Evolutionary conservation across 2,329 filamentous ascomycete genomes (phyloP), one percentile per base, ranked within the genome.

Genomic region (Colletotrichum costaricense): DNA sequence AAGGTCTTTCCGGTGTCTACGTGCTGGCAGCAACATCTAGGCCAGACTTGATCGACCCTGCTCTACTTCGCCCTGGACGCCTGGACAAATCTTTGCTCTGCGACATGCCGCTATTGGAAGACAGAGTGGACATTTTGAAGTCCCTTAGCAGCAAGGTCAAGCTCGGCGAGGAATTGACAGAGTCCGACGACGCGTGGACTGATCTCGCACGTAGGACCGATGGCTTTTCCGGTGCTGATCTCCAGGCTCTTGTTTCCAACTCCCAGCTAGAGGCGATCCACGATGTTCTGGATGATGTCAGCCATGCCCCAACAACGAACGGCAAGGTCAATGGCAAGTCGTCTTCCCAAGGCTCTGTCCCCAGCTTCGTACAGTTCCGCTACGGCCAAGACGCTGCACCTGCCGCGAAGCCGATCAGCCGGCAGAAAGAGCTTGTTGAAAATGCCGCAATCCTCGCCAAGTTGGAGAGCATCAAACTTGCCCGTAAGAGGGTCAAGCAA

Each of bases 251-350:
- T 7, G 92, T 98, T 56, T 98, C 97, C 78, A 99, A 99, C 77
- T 95, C 97, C 0, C 97, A 99, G 81, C 89, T 99, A 6, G 96
- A 98, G 84, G 97, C 97, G 33, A 98, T 99, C 76, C 97, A 99
- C 80, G 95, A 98, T 77, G 92, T 97, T 2, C 89, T 99, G 0
- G 93, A 91, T 67, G 90, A 92, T 78, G 86, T 76, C 77, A 30
- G 79, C 78, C 22, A 78, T 75, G 35, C 62, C 63, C 42, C 81
- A 80, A 58, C 80, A 12, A 79, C 81, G n/a, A 81, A 79, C 75
- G 81, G 82, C 64, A 80, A 76, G 83, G 80, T 71, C 81, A 79
- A 77, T 76, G 75, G 72, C 71, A 74, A 73, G 38, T 30, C 52
- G 3, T 30, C 49, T 64, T 76, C 69, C 76, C 78, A 64, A 19